Base-by-base conservation (phyloP, 345 rosid genomes). In the Theobroma cacao region DNA sequence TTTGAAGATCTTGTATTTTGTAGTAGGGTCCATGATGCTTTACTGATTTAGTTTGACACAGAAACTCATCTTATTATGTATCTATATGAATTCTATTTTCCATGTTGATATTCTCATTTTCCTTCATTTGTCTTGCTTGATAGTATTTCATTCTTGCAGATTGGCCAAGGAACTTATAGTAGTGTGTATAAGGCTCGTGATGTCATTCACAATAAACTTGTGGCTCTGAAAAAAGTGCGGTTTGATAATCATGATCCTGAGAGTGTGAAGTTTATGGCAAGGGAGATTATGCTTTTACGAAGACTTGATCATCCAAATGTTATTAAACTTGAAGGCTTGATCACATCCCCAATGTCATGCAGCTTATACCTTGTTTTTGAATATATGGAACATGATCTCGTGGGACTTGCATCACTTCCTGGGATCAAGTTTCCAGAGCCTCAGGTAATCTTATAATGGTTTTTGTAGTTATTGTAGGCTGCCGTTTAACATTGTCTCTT, bases 311-410 rank as follows among this genome's bases (percentile, higher is more conserved):
- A 96, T 86, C 96, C 98, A 15, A 93, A 96, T 81, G 83, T 96
- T 76, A 93, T 96, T 64, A 96, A 93, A 77, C 78, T 96, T 86
- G 92, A 96, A 86, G 98, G 97, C 62, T 81, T 96, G 85, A 92
- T 96, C 82, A 89, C 99, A 76, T 95, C 99, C 59, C 82, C 82
- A 74, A 86, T 82, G 40, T 89, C 98, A 1, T 89, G 91, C 66
- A 88, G 91, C 82, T 85, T 96, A 77, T 94, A 92, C 88, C 97
- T 96, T 81, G 88, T 96, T 79, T 94, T 96, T 9, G 99, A 96
- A 85, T 96, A 94, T 67, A 96, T 96, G 99, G 99, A 96, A 79
- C 99, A 96, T 81, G 99, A 96, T 82, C 97, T 96, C 31, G 93
- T 93, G 4, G 99, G 99, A 72, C 91, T 96, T 82, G 86, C 93